A percentile compares a stretch with the other conserved stretches of the same genome.
Evolutionary conservation across 306 rosid species (phyloP).

Genomic region (Acacia melanoxylon): DNA sequence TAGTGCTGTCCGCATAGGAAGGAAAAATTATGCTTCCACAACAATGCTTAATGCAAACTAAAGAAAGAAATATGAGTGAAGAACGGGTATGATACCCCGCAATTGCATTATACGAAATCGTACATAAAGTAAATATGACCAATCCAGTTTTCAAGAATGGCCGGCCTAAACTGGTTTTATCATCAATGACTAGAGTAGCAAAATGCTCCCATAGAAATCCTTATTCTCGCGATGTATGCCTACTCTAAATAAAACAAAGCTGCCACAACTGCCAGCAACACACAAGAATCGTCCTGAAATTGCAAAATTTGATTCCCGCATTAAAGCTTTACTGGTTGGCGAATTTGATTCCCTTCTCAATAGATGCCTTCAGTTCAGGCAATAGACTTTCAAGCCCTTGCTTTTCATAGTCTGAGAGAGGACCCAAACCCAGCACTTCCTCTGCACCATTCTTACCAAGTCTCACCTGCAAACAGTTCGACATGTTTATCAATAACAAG

Average conservation of each 20-base stretch:
- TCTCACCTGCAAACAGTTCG: constrained; percentile 61
- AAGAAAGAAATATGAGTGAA: not conserved
- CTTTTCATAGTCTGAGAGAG: constrained; percentile 80
- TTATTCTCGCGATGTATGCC: constrained; percentile 39
- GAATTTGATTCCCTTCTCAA: constrained; percentile 93
- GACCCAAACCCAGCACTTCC: constrained; percentile 75
- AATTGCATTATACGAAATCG: not conserved
- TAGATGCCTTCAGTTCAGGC: constrained; percentile 75
- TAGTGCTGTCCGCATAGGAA: not conserved
- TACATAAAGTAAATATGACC: constrained; percentile 11
- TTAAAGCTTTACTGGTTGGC: constrained; percentile 53
- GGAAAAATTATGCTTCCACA: not conserved
- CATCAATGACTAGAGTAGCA: constrained; percentile 13
- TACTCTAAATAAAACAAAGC: constrained; percentile 36
- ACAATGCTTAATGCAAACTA: not conserved
- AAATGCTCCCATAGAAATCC: constrained; percentile 29
- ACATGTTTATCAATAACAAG: not conserved
- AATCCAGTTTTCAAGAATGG: constrained; percentile 21
- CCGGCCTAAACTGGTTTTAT: constrained; percentile 33
- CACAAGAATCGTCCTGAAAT: constrained; percentile 40
- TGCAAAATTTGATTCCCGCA: constrained; percentile 53
- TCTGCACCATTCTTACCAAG: constrained; percentile 95
- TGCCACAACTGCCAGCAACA: constrained; percentile 36
- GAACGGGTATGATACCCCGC: not conserved
- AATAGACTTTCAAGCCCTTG: constrained; percentile 78